Evolutionary conservation across 768 basidiomycete species (phyloP), one percentile per base, ranked within the genome.

Genomic region (Cytidiella melzeri): DNA sequence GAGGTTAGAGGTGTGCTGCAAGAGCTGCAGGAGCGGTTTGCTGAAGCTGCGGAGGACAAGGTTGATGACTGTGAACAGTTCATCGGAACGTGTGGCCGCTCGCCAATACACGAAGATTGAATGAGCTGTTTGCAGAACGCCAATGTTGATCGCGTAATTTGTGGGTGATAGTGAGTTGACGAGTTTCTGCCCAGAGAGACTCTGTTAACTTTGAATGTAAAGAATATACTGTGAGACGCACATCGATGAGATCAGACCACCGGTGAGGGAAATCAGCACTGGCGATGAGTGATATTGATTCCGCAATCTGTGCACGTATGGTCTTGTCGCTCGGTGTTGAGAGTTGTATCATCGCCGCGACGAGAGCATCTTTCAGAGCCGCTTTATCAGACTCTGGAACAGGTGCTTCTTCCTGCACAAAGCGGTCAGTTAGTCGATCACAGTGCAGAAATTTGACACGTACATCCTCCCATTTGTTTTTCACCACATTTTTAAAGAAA

Each of bases 71-170:
- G 83, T 75, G 72, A 84, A 98, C 41, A 99, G 81, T 36, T 76
- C 66, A 67, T 99, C 87, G 11, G 89, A 87, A 50, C 92, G 82
- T 55, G 92, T 87, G 58, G 87, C 87, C 1, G 91, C 83, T 39
- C 95, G 81, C 95, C 95, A 99, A 41, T 84, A 86, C 38, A 74
- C 79, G 71, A 97, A 98, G 60, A 99, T 97, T 34, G 92, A 94
- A 64, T 97, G 96, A 0, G 93, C 93, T 0, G 93, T 93, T 61
- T 96, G 81, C 39, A 99, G 76, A 7, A 99, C 89, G 42, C 88
- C 90, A 20, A 94, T 73, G 65, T 96, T 98, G 55, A 89, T 65
- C 51, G 83, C 82, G 62, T 91, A 94, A 58, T 95, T 83, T 2
- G 84, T 78, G 3, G 73, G 69, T 2, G 91, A 92, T 12, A 98